Base-by-base conservation (phyloP, 306 rosid genomes). In the Citrullus mucosospermus region DNA sequence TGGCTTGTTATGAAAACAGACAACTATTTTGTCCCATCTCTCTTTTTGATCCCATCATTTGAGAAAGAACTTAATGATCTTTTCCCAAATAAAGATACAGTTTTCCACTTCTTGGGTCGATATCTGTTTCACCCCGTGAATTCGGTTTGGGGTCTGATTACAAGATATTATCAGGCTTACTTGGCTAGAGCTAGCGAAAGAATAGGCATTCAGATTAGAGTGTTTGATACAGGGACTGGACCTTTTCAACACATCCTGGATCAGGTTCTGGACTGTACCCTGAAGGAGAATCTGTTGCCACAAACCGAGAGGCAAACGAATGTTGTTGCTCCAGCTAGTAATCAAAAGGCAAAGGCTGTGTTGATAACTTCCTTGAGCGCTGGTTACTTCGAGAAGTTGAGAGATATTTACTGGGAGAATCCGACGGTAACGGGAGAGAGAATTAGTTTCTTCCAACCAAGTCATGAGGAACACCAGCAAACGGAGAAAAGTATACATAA, bases 31-130 rank as follows among this genome's bases (percentile, higher is more conserved):
- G 66, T 84, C 72, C 97, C 97, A 5, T 87, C 92, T 68, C 83
- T 91, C 44, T 91, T 88, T 86, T 74, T 91, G 73, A 91, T 91
- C 80, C 91, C 94, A 0, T 83, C 91, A 80, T 91, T 85, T 6
- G 88, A 91, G 83, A 83, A 84, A 82, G 92, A 91, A 76, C 85
- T 89, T 58, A 54, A 74, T 65, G 77, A 83, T 73, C 86, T 91
- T 83, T 91, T 91, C 80, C 94, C 94, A 11, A 85, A 88, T 36
- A 91, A 86, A 79, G 92, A 82, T 41, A 84, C 90, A 25, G 84
- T 91, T 54, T 91, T 91, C 85, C 97, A 91, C 83, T 88, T 87
- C 83, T 81, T 91, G 87, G 92, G 97, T 41, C 84, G 97, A 79
- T 89, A 89, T 79, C 86, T 91, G 66, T 75, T 91, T 83, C 94